A percentile compares a stretch with the other conserved stretches of the same genome.
Evolutionary conservation across 31 red algal genomes (phyloP).

Genomic region (Odonthalia washingtoniensis): DNA sequence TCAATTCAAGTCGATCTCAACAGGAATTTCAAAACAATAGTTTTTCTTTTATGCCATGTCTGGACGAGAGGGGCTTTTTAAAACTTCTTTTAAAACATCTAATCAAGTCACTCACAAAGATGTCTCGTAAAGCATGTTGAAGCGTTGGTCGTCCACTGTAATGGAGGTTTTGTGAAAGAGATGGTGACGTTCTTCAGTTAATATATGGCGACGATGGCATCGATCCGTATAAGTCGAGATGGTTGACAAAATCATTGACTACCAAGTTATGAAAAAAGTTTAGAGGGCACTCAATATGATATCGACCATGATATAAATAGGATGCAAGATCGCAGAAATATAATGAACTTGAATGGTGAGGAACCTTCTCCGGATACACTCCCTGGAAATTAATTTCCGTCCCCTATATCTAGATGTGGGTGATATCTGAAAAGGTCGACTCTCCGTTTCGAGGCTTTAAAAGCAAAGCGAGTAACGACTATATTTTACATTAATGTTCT

Average conservation of each 20-base stretch:
- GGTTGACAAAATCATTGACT: constrained; percentile 82
- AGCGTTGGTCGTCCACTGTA: constrained; percentile 82
- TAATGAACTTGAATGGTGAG: not conserved
- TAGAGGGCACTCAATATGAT: not conserved
- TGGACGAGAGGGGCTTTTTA: constrained; percentile 96
- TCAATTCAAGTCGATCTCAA: constrained; percentile 92
- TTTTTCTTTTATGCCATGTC: constrained; percentile 99
- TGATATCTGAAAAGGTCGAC: constrained; percentile 53
- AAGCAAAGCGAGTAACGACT: no score
- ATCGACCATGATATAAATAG: not conserved
- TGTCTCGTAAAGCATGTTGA: no score
- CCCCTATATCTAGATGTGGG: constrained; percentile 23
- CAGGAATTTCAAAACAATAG: constrained; percentile 88
- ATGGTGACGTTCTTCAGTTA: constrained; percentile 90
- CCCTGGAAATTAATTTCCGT: constrained; percentile 51
- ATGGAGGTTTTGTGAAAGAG: constrained; percentile 86
- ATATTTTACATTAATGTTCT: no score
- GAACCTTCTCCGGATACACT: not conserved
- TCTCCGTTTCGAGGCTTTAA: no score
- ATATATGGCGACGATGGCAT: constrained; percentile 98
- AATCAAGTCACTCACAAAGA: no score
- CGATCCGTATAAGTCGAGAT: constrained; percentile 87
- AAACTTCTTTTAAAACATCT: no score
- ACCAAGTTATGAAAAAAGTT: constrained; percentile 66
- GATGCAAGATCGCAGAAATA: not conserved